These are phyloP conservation scores for Salix arbutifolia DNA, from an alignment of 345 rosid species.

Conservation along the genomic window DNA sequence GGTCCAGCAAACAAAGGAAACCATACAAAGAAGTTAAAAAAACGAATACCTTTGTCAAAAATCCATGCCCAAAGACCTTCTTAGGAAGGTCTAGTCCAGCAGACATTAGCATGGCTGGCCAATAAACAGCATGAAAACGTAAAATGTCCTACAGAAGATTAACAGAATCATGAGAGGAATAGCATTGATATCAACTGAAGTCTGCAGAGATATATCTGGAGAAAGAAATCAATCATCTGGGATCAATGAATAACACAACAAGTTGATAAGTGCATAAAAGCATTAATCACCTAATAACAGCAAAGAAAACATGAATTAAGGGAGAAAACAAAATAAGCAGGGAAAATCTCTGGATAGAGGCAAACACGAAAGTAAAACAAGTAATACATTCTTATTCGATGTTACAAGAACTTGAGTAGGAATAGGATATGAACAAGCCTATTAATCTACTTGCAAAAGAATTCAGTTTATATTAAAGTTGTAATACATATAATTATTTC, in stretches of 20 bases:
- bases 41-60: conserved; percentile 72
- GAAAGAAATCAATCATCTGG: not conserved
- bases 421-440: too few relatives aligned
- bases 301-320: not conserved
- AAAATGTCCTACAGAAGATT: conserved; percentile 70
- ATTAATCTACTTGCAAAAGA: too few relatives aligned
- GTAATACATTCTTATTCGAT: not conserved
- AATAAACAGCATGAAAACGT: conserved; percentile 92
- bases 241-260: not conserved
- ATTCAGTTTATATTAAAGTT: too few relatives aligned
- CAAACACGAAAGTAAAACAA: not conserved
- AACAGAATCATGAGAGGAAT: not conserved
- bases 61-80: conserved; percentile 91
- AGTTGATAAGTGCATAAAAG: not conserved
- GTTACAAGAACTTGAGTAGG: not conserved
- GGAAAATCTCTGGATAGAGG: too few relatives aligned
- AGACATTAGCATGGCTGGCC: conserved; percentile 99
- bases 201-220: not conserved
- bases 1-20: not conserved
- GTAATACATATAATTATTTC: not conserved
- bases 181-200: not conserved
- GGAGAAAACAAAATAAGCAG: too few relatives aligned
- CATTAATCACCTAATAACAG: not conserved
- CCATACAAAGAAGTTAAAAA: not conserved
- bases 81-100: conserved; percentile 80